phyloP scores from a whole-genome alignment of 164 flowering plant genomes.

The Piper longum region DNA sequence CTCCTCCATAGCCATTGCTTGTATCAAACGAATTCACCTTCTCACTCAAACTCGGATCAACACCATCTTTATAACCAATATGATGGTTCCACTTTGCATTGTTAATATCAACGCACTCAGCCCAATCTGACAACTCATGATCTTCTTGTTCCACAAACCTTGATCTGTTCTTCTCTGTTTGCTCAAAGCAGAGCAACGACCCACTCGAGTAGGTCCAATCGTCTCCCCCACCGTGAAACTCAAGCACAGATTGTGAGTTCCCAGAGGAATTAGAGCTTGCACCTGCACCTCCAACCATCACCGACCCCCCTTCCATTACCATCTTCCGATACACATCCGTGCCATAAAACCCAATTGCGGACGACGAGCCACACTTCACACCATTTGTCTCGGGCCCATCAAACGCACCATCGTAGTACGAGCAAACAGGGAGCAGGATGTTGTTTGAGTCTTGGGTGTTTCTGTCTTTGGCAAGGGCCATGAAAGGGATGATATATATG shows the following conservation, averaged over 20 bases:
- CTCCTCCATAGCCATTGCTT: slow-evolving; percentile 12
- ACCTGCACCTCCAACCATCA: slow-evolving; percentile 6
- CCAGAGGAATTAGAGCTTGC: slow-evolving; percentile 4
- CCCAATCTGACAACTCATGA: slow-evolving; percentile 26
- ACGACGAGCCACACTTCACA: too few relatives aligned
- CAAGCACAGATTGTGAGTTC: slow-evolving; percentile 26
- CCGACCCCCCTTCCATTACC: neutral
- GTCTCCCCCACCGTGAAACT: slow-evolving; percentile 27
- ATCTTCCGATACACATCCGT: slow-evolving; percentile 5
- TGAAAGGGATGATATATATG: slow-evolving; percentile 1
- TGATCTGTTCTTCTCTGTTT: slow-evolving; percentile 9
- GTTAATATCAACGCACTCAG: slow-evolving; percentile 11
- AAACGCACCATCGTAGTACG: slow-evolving; percentile 12
- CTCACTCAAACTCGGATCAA: slow-evolving; percentile 14
- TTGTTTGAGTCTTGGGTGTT: neutral
- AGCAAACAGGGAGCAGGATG: slow-evolving; percentile 6
- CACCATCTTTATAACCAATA: slow-evolving; percentile 4
- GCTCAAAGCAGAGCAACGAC: slow-evolving; percentile 47
- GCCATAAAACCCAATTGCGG: slow-evolving; percentile 7
- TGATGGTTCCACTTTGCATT: slow-evolving; percentile 10
- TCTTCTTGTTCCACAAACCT: slow-evolving; percentile 1
- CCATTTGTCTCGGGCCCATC: slow-evolving; percentile 4
- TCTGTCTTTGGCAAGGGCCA: slow-evolving; percentile 38
- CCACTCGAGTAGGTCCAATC: slow-evolving; percentile 15
- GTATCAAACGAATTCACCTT: slow-evolving; percentile 24